A percentile compares a stretch with the other conserved stretches of the same genome.
Evolutionary conservation across 2,329 filamentous ascomycete genomes (phyloP).

Genomic region (Bipolaris bicolor): DNA sequence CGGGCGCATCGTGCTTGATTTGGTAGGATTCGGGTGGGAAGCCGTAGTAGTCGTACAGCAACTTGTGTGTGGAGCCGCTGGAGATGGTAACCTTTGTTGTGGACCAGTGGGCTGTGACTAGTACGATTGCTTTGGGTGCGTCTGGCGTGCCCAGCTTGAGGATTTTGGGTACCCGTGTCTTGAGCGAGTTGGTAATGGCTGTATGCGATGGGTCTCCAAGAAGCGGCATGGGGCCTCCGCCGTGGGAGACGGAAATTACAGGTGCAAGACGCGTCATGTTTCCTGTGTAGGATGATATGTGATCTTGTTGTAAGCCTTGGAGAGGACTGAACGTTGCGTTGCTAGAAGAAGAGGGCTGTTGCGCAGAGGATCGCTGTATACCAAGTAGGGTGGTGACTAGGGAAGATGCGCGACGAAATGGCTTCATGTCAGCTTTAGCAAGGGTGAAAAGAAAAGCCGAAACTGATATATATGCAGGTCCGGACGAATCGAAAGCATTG

Average conservation of each 20-base stretch:
- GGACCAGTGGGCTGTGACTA: constrained; percentile 66
- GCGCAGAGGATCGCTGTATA: constrained; percentile 17
- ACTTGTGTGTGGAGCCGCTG: constrained; percentile 54
- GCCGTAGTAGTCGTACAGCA: constrained; percentile 66
- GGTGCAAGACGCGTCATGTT: constrained; percentile 47
- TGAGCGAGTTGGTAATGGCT: constrained; percentile 59
- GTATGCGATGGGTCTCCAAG: constrained; percentile 62
- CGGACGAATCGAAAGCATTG: constrained; percentile 3
- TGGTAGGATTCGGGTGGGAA: constrained; percentile 64
- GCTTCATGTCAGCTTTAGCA: constrained; percentile 22
- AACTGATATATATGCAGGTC: constrained; percentile 7
- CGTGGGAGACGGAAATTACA: constrained; percentile 50
- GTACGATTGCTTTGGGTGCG: constrained; percentile 59
- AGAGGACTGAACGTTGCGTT: constrained; percentile 37
- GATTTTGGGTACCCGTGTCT: constrained; percentile 61
- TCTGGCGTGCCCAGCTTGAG: constrained; percentile 60
- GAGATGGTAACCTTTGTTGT: constrained; percentile 59
- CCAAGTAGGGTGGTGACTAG: constrained; percentile 19
- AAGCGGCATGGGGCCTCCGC: constrained; percentile 62
- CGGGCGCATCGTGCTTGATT: constrained; percentile 63
- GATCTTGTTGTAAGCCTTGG: constrained; percentile 35
- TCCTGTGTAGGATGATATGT: constrained; percentile 26
- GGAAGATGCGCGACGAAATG: constrained; percentile 16
- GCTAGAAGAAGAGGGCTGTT: constrained; percentile 5
- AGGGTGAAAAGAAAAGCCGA: background rate